Evolutionary conservation across 331 rosid species (phyloP), one percentile per base, ranked within the genome.

Genomic region (Saraca asoca): DNA sequence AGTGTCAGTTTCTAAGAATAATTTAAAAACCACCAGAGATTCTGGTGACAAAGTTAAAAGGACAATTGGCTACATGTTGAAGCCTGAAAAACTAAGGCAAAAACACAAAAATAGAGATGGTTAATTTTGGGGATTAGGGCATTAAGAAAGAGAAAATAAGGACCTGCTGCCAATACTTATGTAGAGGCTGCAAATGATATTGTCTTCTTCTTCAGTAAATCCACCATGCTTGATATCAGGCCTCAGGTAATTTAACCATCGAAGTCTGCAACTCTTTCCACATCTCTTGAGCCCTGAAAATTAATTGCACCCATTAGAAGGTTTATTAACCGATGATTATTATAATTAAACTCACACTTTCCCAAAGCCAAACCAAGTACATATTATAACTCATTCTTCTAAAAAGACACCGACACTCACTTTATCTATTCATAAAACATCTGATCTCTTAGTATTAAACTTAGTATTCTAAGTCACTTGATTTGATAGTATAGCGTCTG

Each of bases 81-180:
- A 62, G 41, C 74, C 50, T 50, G n/a, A 68, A 46, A n/a, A n/a
- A n/a, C n/a, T n/a, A n/a, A n/a, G n/a, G n/a, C n/a, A n/a, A n/a
- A n/a, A n/a, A n/a, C 52, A 68, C 45, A 64, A 24, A 55, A 17
- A 62, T 45, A 67, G 74, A 67, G 71, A 71, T 62, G n/a, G 34
- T 37, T 62, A 44, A 15, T 43, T 66, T 65, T 41, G 58, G 38
- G 61, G 43, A 58, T 46, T n/a, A 31, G n/a, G 17, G 31, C 31
- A 24, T 24, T 24, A 34, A 19, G 44, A 43, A 58, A 29, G 71
- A 75, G 44, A 69, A 24, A 77, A 50, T 35, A 68, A 82, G 58
- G 6, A 85, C 99, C 99, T 90, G 99, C 99, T 94, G 44, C 99
- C 99, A 69, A 94, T 94, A 85, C 99, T 94, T 15, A 94, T 94